These are phyloP conservation scores for Cucumis sativus DNA, from an alignment of 306 rosid genomes.

Conservation along the genomic window Cucumber_9930_V3 NC_026655.2:703001-703500, in stretches of 20 bases:
- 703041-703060: background rate
- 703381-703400: background rate
- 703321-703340: background rate
- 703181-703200: background rate
- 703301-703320: slow-evolving; percentile 1
- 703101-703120: background rate
- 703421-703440: background rate
- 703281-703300: background rate
- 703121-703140: background rate
- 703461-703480: slow-evolving; percentile 1
- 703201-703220: background rate
- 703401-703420: background rate
- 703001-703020: background rate
- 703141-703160: background rate
- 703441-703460: slow-evolving; percentile 6
- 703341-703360: background rate
- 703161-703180: background rate
- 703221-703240: slow-evolving; percentile 2
- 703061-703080: background rate
- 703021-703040: background rate
- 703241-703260: background rate
- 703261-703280: slow-evolving; percentile 4
- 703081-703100: background rate
- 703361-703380: background rate
- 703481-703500: slow-evolving; percentile 6